Evolutionary conservation across 768 basidiomycete species (phyloP).

Genomic region (Gelatoporia subvermispora): DNA sequence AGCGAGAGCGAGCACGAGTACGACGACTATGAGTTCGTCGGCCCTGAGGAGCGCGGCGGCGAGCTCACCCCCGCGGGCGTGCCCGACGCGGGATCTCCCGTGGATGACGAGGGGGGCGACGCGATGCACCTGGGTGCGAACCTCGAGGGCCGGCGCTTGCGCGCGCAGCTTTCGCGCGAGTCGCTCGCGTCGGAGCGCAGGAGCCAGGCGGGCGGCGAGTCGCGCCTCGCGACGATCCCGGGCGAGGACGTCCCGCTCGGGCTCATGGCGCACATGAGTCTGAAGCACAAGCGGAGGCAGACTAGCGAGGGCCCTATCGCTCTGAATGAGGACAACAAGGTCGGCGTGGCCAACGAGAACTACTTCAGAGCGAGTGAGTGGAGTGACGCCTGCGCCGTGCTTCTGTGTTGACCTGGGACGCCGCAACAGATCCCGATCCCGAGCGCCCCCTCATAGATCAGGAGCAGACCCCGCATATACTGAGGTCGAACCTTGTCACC

Average conservation of each 20-base stretch:
- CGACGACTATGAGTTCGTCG: constrained; percentile 9
- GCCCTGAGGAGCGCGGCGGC: constrained; percentile 27
- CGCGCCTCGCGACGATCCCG: constrained; percentile 54
- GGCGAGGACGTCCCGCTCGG: constrained; percentile 65
- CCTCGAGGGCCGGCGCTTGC: not conserved
- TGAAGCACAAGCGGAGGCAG: constrained; percentile 33
- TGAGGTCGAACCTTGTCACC: constrained; percentile 58
- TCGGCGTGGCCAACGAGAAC: constrained; percentile 62
- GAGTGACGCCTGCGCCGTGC: constrained; percentile 1
- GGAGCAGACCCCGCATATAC: constrained; percentile 58
- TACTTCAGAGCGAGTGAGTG: constrained; percentile 64
- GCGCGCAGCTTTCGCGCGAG: constrained; percentile 1
- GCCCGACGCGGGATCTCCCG: not conserved
- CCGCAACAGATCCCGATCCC: constrained; percentile 20
- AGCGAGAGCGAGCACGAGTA: constrained; percentile 25
- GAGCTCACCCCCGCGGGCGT: constrained; percentile 12
- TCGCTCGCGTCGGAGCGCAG: constrained; percentile 9
- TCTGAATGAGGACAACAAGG: constrained; percentile 38
- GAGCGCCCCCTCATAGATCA: constrained; percentile 32
- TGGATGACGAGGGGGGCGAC: not conserved
- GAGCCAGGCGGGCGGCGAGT: constrained; percentile 17
- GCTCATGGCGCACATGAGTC: constrained; percentile 62
- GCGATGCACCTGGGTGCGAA: no score
- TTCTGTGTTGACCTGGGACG: not conserved
- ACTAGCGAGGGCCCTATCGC: constrained; percentile 23